Percentiles rank a stretch among this genome's conserved stretches.
Evolutionary conservation across 495 filamentous ascomycete genomes (phyloP).

Genomic region (Polyplosphaeria fusca): DNA sequence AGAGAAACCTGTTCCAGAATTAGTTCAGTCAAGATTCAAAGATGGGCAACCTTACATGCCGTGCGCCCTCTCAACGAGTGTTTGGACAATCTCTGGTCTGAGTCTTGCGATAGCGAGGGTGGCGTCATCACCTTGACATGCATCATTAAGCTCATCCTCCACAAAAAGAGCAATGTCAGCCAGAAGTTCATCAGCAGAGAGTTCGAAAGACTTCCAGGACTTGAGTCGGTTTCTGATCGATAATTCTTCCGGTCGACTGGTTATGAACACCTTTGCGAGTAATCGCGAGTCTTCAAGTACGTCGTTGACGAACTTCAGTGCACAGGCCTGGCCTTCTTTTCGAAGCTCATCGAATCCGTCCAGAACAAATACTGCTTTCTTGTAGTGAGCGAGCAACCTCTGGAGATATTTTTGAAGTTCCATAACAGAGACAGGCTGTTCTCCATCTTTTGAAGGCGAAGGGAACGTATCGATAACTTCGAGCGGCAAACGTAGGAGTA

Average conservation of each 20-base stretch:
- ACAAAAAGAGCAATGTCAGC: slow-evolving; percentile 2
- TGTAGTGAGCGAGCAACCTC: not conserved
- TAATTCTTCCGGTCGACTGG: slow-evolving; percentile 17
- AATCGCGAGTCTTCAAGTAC: not conserved
- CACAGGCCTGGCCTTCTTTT: not conserved
- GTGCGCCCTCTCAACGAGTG: slow-evolving; percentile 13
- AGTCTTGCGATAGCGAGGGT: not conserved
- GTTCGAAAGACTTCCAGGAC: not conserved
- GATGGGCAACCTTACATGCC: slow-evolving; percentile 23
- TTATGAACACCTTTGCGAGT: slow-evolving; percentile 8
- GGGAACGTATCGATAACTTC: slow-evolving; percentile 9
- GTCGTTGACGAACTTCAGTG: not conserved
- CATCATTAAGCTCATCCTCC: not conserved
- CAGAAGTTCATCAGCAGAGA: not conserved
- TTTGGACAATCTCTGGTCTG: slow-evolving; percentile 6
- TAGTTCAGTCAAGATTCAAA: not conserved
- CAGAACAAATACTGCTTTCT: slow-evolving; percentile 14
- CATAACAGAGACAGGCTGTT: not conserved
- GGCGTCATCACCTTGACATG: not conserved
- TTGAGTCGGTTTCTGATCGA: not conserved
- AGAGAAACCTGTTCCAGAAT: slow-evolving; percentile 25
- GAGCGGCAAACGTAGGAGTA: slow-evolving; percentile 5
- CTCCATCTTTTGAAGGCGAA: not conserved
- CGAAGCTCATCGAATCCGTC: slow-evolving; percentile 29
- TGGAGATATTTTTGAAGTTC: not conserved